Evolutionary conservation across 1,284 basidiomycete species (phyloP).

Genomic region (Apiotrichum laibachii): DNA sequence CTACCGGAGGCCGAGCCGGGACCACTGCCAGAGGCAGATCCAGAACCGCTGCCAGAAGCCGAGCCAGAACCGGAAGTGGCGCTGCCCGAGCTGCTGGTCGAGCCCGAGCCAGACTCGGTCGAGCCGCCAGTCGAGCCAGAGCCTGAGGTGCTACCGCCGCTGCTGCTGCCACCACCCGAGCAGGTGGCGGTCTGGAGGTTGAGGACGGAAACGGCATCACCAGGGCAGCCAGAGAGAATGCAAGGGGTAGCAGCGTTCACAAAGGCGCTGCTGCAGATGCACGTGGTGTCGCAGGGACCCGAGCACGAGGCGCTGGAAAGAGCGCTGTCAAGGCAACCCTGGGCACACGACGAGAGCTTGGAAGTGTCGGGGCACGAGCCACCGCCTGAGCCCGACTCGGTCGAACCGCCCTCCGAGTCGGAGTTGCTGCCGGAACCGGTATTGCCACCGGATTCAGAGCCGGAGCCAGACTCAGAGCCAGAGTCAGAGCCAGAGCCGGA

Average conservation of each 20-base stretch:
- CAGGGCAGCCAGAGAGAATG: background rate
- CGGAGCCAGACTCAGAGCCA: background rate
- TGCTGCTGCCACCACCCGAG: background rate
- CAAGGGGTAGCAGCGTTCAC: background rate
- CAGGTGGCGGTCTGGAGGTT: constrained; percentile 1
- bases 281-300: constrained; percentile 2
- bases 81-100: background rate
- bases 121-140: too few relatives aligned
- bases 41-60: too few relatives aligned
- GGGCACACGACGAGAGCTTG: background rate
- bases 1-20: too few relatives aligned
- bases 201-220: constrained; percentile 1
- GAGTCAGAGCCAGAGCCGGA: background rate
- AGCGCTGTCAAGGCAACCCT: background rate
- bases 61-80: too few relatives aligned
- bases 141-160: background rate
- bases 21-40: too few relatives aligned
- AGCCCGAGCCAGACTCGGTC: too few relatives aligned
- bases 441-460: background rate
- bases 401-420: background rate
- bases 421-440: background rate
- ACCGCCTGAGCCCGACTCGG: background rate
- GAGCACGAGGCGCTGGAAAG: background rate
- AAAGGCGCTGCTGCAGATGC: constrained; percentile 6
- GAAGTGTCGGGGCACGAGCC: background rate